Evolutionary conservation across 345 rosid genomes (phyloP).

Genomic region (Passiflora organensis): DNA sequence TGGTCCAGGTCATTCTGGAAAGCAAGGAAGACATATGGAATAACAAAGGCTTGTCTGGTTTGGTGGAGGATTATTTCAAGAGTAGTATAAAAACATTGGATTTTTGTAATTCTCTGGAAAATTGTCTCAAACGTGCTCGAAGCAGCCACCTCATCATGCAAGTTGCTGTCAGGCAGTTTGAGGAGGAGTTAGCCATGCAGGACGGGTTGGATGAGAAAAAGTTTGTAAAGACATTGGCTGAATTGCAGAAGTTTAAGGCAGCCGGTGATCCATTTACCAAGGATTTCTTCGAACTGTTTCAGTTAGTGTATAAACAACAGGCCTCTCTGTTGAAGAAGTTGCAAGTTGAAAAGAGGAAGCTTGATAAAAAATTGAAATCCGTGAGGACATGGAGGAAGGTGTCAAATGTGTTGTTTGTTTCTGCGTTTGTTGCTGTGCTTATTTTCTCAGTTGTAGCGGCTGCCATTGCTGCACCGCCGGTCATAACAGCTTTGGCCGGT

Average conservation of each 20-base stretch:
- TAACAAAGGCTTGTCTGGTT: constrained; percentile 47
- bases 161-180: constrained; percentile 56
- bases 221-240: constrained; percentile 58
- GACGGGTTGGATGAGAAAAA: constrained; percentile 31
- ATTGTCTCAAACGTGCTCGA: constrained; percentile 58
- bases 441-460: constrained; percentile 88
- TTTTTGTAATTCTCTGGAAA: constrained; percentile 68
- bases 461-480: constrained; percentile 72
- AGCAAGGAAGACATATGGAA: constrained; percentile 72
- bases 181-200: constrained; percentile 38
- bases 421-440: constrained; percentile 64
- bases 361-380: constrained; percentile 56
- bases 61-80: constrained; percentile 67
- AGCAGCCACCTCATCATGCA: constrained; percentile 62
- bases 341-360: constrained; percentile 41
- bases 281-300: constrained; percentile 54
- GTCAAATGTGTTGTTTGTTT: constrained; percentile 62
- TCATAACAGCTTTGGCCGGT: constrained; percentile 58
- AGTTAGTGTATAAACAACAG: constrained; percentile 48
- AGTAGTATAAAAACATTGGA: constrained; percentile 60
- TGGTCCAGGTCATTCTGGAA: constrained; percentile 60
- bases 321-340: constrained; percentile 46
- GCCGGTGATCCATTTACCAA: constrained; percentile 66
- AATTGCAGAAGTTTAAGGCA: constrained; percentile 52
- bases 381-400: constrained; percentile 72